Percentiles rank a stretch among this genome's conserved stretches.
Conservation (phyloP, 2,329 filamentous ascomycete species). For the Beauveria sp. region DNA sequence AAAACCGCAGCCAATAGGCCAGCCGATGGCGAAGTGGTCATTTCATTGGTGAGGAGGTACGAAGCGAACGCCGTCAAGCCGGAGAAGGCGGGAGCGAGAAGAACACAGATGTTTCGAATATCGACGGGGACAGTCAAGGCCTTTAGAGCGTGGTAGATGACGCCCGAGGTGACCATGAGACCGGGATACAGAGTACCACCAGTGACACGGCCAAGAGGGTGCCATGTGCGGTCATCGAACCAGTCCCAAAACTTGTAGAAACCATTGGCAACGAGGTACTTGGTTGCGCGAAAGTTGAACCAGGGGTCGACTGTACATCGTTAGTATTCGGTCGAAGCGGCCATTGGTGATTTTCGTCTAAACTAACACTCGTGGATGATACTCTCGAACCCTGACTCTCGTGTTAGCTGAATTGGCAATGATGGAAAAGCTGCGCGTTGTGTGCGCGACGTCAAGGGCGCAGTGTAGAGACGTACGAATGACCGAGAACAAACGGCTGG, state of each 20-base stretch:
- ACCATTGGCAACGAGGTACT: slow-evolving; percentile 92
- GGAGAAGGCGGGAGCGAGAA: slow-evolving; percentile 90
- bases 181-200: slow-evolving; percentile 98
- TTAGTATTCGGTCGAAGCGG: slow-evolving; percentile 18
- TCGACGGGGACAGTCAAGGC: slow-evolving; percentile 87
- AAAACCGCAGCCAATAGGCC: slow-evolving; percentile 90
- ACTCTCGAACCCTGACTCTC: slow-evolving; percentile 74
- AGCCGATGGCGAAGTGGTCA: slow-evolving; percentile 90
- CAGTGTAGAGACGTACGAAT: slow-evolving; percentile 62
- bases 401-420: slow-evolving; percentile 23
- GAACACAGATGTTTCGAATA: slow-evolving; percentile 96
- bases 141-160: slow-evolving; percentile 89
- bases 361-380: slow-evolving; percentile 98
- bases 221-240: slow-evolving; percentile 99
- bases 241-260: slow-evolving; percentile 99
- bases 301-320: slow-evolving; percentile 77
- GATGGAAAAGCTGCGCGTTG: neutral
- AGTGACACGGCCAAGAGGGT: slow-evolving; percentile 94
- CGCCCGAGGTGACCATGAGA: slow-evolving; percentile 97
- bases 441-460: neutral
- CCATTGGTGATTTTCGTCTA: slow-evolving; percentile 13
- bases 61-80: slow-evolving; percentile 87
- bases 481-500: slow-evolving; percentile 94
- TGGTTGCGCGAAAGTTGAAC: slow-evolving; percentile 99
- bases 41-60: slow-evolving; percentile 94